A percentile compares a stretch with the other conserved stretches of the same genome.
Evolutionary conservation across 1,139 yeast genomes (phyloP).

Genomic region (Dujonia santamariae): DNA sequence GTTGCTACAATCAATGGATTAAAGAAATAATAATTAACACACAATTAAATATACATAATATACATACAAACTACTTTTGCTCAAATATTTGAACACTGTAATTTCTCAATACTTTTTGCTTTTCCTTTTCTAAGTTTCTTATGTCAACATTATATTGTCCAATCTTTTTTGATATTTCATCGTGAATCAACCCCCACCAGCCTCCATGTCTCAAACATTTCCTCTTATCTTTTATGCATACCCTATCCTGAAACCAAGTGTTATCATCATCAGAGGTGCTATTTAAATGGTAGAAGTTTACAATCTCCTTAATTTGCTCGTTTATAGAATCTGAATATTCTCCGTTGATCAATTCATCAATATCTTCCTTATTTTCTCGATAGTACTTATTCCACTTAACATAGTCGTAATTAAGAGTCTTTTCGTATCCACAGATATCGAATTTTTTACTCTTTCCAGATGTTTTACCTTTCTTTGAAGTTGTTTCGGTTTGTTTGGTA

Average conservation of each 20-base stretch:
- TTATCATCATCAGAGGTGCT: slow-evolving; percentile 18
- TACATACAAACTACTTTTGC: slow-evolving; percentile 1
- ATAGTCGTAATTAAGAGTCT: slow-evolving; percentile 7
- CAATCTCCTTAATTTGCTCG: slow-evolving; percentile 16
- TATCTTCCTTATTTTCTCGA: not conserved
- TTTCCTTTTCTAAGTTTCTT: slow-evolving; percentile 21
- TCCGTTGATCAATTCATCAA: slow-evolving; percentile 2
- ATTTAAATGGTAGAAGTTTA: slow-evolving; percentile 9
- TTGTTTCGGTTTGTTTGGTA: slow-evolving; percentile 9
- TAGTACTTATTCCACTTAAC: slow-evolving; percentile 3
- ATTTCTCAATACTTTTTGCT: slow-evolving; percentile 23
- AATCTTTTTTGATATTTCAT: slow-evolving; percentile 35
- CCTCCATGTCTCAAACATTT: slow-evolving; percentile 67
- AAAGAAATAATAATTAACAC: slow-evolving; percentile 19
- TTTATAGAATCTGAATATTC: not conserved
- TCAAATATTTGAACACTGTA: slow-evolving; percentile 38
- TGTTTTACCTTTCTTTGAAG: slow-evolving; percentile 16
- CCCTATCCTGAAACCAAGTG: slow-evolving; percentile 17
- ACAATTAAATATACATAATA: not conserved
- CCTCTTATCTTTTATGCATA: slow-evolving; percentile 62
- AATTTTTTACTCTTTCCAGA: slow-evolving; percentile 25
- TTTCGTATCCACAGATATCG: slow-evolving; percentile 34
- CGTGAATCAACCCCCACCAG: slow-evolving; percentile 58
- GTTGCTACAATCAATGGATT: slow-evolving; percentile 74
- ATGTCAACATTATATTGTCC: slow-evolving; percentile 22